These are phyloP conservation scores for Komagataella mondaviorum DNA, from an alignment of 805 yeast species.

Conservation along the genomic window DNA sequence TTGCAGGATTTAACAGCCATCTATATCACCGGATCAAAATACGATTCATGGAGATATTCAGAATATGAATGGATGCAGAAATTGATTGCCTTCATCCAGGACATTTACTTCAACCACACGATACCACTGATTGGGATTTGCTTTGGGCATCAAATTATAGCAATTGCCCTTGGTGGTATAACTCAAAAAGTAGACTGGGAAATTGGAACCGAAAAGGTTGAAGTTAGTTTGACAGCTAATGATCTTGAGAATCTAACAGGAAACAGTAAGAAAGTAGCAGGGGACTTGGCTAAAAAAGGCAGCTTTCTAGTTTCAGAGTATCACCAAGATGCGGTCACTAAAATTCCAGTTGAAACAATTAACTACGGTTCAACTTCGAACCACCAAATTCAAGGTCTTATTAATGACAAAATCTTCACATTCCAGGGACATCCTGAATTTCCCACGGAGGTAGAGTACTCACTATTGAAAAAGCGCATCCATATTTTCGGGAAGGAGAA, in stretches of 20 bases:
- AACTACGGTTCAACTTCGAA: conserved; percentile 35
- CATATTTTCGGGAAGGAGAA: neutral
- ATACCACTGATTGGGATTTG: conserved; percentile 62
- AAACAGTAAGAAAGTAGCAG: neutral
- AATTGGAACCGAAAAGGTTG: conserved; percentile 40
- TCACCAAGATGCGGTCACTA: conserved; percentile 44
- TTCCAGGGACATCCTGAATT: conserved; percentile 93
- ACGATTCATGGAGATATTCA: conserved; percentile 25
- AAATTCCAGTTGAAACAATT: conserved; percentile 23
- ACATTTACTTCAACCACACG: conserved; percentile 6
- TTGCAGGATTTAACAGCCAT: conserved; percentile 20
- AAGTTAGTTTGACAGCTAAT: conserved; percentile 26
- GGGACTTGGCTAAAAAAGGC: conserved; percentile 7
- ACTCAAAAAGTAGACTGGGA: conserved; percentile 72
- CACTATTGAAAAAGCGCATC: neutral
- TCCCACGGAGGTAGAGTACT: conserved; percentile 13
- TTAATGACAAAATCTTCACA: conserved; percentile 40
- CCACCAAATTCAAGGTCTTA: conserved; percentile 47
- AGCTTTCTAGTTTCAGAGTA: conserved; percentile 33
- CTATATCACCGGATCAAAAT: conserved; percentile 39
- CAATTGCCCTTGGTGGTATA: conserved; percentile 47
- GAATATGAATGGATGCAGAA: conserved; percentile 26
- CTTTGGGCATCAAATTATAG: conserved; percentile 78
- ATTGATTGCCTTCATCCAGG: conserved; percentile 21
- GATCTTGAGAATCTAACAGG: conserved; percentile 7